Base-by-base conservation (phyloP, 441 rosid genomes). In the Macaranga tanarius region DNA sequence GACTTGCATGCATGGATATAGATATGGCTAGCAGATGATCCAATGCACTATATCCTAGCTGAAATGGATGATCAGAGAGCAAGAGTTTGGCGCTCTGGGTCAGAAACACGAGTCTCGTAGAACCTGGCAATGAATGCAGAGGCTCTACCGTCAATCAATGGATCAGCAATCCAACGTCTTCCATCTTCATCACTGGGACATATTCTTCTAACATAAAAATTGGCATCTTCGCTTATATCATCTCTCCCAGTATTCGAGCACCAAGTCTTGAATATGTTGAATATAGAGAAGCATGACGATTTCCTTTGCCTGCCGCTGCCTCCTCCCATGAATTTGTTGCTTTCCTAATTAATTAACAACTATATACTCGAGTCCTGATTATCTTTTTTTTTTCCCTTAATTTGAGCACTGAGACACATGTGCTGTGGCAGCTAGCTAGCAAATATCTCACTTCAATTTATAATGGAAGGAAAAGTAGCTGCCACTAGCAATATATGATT, bases 61-160 rank as follows among this genome's bases (percentile, higher is more conserved):
- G 5, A 25, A 22, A 7, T 9, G 34, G 47, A 4, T 7, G 47
- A 52, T 60, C 79, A 90, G 76, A 71, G 80, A 68, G 85, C 71
- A 28, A 86, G 65, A 8, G 82, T 75, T 71, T 85, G 86, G 76
- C 80, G 77, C 57, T 80, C 84, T 20, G 83, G 82, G 68, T 87
- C 87, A 20, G 88, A 67, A 68, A 83, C 87, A 50, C 87, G 89
- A 61, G 70, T 82, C 65, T 85, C 89, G 2, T 87, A 78, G 81
- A 92, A 90, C 75, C 79, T 80, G 73, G 84, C 82, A n/a, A 92
- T 92, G 81, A 82, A 92, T 57, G 82, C 89, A 12, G 90, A 77
- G 42, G 97, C 97, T 81, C 70, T 81, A 62, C 92, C 79, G 67
- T 92, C 92, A 31, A 90, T 87, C 31, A 89, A 92, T 9, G 95